Conservation (phyloP, 2,329 filamentous ascomycete species). For the Cercospora berteroae region DNA sequence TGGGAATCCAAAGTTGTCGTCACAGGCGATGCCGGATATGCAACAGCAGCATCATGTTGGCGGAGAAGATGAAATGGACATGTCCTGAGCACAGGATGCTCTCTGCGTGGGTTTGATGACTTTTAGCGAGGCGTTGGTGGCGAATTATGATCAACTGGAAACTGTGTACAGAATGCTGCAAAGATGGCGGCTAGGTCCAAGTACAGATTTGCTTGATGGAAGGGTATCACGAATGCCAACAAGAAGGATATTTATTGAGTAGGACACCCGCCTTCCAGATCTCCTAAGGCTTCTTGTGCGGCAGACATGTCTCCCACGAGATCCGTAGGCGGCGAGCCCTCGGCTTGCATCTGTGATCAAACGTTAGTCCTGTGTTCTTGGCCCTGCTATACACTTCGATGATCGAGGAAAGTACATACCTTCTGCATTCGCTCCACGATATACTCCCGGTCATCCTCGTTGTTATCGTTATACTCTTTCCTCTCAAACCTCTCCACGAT, state of each 20-base stretch:
- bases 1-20: background rate
- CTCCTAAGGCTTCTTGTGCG: slow-evolving; percentile 65
- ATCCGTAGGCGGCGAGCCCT: slow-evolving; percentile 85
- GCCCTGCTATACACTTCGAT: background rate
- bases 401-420: slow-evolving; percentile 52
- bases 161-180: background rate
- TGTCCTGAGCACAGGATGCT: slow-evolving; percentile 22
- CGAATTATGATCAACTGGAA: background rate
- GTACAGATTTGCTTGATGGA: slow-evolving; percentile 6
- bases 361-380: background rate
- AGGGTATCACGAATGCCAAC: slow-evolving; percentile 33
- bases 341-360: slow-evolving; percentile 86
- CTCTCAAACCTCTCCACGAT: slow-evolving; percentile 89
- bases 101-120: background rate
- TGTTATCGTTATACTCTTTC: slow-evolving; percentile 75
- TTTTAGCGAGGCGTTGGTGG: slow-evolving; percentile 33
- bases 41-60: slow-evolving; percentile 28
- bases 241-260: slow-evolving; percentile 51
- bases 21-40: slow-evolving; percentile 9
- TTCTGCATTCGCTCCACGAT: slow-evolving; percentile 98
- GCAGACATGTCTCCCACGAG: slow-evolving; percentile 86
- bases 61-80: slow-evolving; percentile 40
- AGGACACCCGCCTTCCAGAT: slow-evolving; percentile 60
- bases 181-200: background rate
- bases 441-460: slow-evolving; percentile 78